A percentile compares a stretch with the other conserved stretches of the same genome.
phyloP scores from a whole-genome alignment of 371 early-diverging fungal genomes.

The Lichtheimia corymbifera region DNA sequence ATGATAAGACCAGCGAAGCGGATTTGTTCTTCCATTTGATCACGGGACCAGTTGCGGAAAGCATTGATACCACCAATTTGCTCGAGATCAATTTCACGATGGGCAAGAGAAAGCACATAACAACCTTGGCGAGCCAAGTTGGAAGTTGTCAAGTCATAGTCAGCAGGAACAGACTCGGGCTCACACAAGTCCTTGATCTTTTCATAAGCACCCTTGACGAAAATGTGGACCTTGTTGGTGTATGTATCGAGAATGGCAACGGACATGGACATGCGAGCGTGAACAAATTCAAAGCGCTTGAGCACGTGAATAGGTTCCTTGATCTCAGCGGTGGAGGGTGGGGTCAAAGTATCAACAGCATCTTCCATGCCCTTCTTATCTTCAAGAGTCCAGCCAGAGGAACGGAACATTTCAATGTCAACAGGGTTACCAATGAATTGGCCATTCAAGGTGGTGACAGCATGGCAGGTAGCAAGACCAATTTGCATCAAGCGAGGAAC shows the following conservation, averaged over 20 bases:
- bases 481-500: slow-evolving; percentile 27
- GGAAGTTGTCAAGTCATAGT: slow-evolving; percentile 52
- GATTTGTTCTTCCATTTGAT: slow-evolving; percentile 63
- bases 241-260: slow-evolving; percentile 60
- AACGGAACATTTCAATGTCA: slow-evolving; percentile 85
- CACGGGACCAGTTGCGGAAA: slow-evolving; percentile 44
- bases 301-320: slow-evolving; percentile 37
- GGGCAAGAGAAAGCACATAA: slow-evolving; percentile 77
- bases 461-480: slow-evolving; percentile 79
- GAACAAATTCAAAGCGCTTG: slow-evolving; percentile 81
- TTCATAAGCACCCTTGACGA: slow-evolving; percentile 82
- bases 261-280: slow-evolving; percentile 78
- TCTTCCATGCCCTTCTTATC: slow-evolving; percentile 9
- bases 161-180: slow-evolving; percentile 58
- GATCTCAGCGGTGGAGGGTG: slow-evolving; percentile 16
- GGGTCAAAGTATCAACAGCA: slow-evolving; percentile 28
- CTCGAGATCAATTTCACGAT: slow-evolving; percentile 30
- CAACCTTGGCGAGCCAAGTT: slow-evolving; percentile 69
- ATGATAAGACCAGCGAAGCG: slow-evolving; percentile 69
- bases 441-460: slow-evolving; percentile 65
- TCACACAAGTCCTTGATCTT: slow-evolving; percentile 51
- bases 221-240: slow-evolving; percentile 56
- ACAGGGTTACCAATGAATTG: slow-evolving; percentile 84
- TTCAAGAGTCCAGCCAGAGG: slow-evolving; percentile 34
- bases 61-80: slow-evolving; percentile 36